Conservation (phyloP, 2,329 filamentous ascomycete genomes). For the Xylariaceae sp. region DNA sequence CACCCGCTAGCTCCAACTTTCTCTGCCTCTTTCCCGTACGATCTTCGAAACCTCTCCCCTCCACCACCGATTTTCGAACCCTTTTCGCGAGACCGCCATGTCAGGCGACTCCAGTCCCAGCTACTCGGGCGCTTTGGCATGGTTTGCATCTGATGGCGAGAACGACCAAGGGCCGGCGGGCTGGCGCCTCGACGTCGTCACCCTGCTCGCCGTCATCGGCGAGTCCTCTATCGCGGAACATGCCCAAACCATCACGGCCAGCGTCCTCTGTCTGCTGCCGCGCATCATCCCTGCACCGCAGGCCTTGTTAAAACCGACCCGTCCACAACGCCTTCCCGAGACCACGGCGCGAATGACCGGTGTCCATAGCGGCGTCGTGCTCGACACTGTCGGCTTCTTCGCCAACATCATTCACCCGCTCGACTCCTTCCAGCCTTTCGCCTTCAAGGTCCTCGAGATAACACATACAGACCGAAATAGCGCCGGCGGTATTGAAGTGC, state of each 20-base stretch:
- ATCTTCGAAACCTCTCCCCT: not conserved
- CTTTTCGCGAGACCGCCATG: conserved; percentile 14
- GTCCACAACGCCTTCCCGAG: conserved; percentile 51
- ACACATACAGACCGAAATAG: conserved; percentile 35
- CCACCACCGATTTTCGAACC: conserved; percentile 1
- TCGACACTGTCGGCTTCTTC: conserved; percentile 55
- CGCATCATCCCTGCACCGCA: conserved; percentile 59
- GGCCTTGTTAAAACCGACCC: conserved; percentile 51
- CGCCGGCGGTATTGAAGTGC: conserved; percentile 20
- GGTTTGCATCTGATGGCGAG: conserved; percentile 33
- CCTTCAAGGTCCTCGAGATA: conserved; percentile 46
- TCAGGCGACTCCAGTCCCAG: conserved; percentile 1
- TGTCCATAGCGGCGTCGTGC: conserved; percentile 50
- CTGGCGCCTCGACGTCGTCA: conserved; percentile 58
- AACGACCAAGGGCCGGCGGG: conserved; percentile 32
- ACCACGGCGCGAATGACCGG: conserved; percentile 50
- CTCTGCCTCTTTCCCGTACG: not conserved
- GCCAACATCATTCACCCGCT: conserved; percentile 55
- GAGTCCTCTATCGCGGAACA: conserved; percentile 55
- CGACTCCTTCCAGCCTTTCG: conserved; percentile 42
- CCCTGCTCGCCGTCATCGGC: conserved; percentile 57
- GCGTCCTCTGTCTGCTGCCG: conserved; percentile 51
- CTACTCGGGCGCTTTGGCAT: conserved; percentile 8
- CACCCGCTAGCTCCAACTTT: too few species aligned
- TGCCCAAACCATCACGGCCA: conserved; percentile 54